phyloP scores from a whole-genome alignment of 139 green algal species.

The Chlorella sorokiniana region DNA sequence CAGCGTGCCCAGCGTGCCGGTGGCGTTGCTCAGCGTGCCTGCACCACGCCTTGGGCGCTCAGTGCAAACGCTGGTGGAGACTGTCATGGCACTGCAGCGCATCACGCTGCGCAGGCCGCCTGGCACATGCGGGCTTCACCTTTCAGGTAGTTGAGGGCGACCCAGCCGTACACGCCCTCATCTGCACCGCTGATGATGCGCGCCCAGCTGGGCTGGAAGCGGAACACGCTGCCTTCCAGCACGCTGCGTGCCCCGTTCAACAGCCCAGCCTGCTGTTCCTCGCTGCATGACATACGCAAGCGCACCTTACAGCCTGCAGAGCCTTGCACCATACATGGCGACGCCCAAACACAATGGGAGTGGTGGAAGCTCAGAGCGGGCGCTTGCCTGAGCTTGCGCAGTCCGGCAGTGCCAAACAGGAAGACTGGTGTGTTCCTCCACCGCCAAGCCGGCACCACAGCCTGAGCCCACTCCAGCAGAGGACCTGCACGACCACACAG shows the following conservation, averaged over 20 bases:
- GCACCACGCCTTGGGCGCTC: neutral
- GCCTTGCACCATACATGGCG: neutral
- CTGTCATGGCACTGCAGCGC: neutral
- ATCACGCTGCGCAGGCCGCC: neutral
- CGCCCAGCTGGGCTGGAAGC: slow-evolving; percentile 76
- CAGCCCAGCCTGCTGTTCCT: slow-evolving; percentile 41
- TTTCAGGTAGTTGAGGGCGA: slow-evolving; percentile 77
- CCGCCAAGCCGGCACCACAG: slow-evolving; percentile 61
- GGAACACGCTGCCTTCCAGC: slow-evolving; percentile 55
- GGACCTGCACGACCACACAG: slow-evolving; percentile 55
- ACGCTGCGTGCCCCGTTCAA: slow-evolving; percentile 42
- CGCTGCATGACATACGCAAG: neutral
- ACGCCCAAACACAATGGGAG: neutral
- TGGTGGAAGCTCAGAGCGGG: no score
- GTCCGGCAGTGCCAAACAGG: slow-evolving; percentile 77
- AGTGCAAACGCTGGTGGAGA: neutral
- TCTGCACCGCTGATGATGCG: slow-evolving; percentile 79
- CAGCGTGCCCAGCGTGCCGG: slow-evolving; percentile 65
- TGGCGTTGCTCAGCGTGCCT: neutral
- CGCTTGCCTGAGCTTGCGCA: slow-evolving; percentile 63
- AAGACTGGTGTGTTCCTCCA: slow-evolving; percentile 67
- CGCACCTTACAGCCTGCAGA: neutral
- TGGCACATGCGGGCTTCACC: neutral
- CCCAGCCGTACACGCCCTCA: slow-evolving; percentile 87
- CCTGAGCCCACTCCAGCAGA: slow-evolving; percentile 82